These are phyloP conservation scores for Lachnellula subtilissima DNA, from an alignment of 2,329 filamentous ascomycete species.

Conservation along the genomic window DNA sequence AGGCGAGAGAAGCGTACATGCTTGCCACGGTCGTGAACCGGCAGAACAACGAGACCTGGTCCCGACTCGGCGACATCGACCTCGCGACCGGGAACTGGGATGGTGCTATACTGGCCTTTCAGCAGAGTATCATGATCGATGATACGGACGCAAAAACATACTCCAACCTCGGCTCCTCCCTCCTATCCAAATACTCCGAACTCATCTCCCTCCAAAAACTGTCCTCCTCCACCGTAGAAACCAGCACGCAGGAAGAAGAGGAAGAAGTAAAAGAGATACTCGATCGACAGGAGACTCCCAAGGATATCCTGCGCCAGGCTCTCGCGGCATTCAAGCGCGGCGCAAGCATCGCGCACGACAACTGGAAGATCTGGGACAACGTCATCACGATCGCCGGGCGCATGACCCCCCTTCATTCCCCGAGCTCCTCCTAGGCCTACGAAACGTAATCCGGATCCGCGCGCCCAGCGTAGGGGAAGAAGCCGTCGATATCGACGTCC, in stretches of 20 bases:
- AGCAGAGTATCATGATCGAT: conserved; percentile 75
- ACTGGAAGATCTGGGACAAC: conserved; percentile 95
- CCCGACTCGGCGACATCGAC: conserved; percentile 81
- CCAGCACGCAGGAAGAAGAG: conserved; percentile 32
- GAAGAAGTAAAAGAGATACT: conserved; percentile 23
- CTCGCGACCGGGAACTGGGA: conserved; percentile 72
- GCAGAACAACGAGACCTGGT: conserved; percentile 81
- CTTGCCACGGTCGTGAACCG: conserved; percentile 75
- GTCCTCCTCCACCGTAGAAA: conserved; percentile 12
- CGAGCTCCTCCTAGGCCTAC: conserved; percentile 72
- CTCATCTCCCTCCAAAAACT: conserved; percentile 35
- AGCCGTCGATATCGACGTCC: conserved; percentile 68
- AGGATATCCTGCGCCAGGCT: conserved; percentile 62
- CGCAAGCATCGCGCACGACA: conserved; percentile 75
- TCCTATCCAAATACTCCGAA: conserved; percentile 65
- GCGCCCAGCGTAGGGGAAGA: conserved; percentile 63
- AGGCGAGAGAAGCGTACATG: conserved; percentile 72
- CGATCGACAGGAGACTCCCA: conserved; percentile 26
- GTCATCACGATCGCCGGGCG: conserved; percentile 82
- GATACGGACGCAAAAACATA: conserved; percentile 88
- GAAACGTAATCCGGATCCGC: conserved; percentile 70
- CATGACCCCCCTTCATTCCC: conserved; percentile 64
- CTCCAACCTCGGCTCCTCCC: conserved; percentile 86
- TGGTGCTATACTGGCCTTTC: conserved; percentile 78
- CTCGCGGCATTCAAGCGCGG: conserved; percentile 84